Conservation (phyloP, 768 basidiomycete species). For the Lactifluus rugatus region DNA sequence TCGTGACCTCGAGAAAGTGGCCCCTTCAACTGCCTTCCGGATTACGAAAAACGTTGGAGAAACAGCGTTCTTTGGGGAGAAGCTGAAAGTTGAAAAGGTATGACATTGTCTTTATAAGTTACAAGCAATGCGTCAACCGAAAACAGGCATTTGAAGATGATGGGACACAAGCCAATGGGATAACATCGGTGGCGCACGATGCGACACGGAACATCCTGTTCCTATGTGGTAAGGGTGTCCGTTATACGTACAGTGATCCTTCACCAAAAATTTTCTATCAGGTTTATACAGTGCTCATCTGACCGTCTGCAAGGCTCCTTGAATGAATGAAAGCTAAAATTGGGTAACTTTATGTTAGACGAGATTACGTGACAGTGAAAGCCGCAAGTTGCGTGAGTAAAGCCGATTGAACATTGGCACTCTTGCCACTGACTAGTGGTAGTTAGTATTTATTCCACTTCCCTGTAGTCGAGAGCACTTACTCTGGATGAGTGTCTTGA, state of each 20-base stretch:
- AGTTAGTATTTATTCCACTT: too few relatives aligned
- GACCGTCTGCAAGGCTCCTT: constrained; percentile 1
- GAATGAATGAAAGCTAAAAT: neutral
- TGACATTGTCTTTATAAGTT: neutral
- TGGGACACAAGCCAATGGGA: constrained; percentile 44
- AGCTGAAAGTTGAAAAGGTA: constrained; percentile 51
- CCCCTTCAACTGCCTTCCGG: constrained; percentile 43
- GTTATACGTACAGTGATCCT: neutral
- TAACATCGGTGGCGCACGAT: constrained; percentile 51
- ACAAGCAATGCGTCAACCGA: neutral
- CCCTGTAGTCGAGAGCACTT: too few relatives aligned
- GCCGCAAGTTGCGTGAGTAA: too few relatives aligned
- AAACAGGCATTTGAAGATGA: constrained; percentile 58
- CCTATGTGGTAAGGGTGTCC: constrained; percentile 40
- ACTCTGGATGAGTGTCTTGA: too few relatives aligned
- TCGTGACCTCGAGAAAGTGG: constrained; percentile 30
- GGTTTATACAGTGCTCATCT: constrained; percentile 1
- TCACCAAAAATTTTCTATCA: neutral
- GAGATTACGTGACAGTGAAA: too few relatives aligned
- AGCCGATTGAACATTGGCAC: too few relatives aligned
- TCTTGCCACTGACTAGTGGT: too few relatives aligned
- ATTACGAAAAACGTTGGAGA: constrained; percentile 44
- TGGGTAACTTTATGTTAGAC: too few relatives aligned
- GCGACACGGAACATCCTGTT: constrained; percentile 40
- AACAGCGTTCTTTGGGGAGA: constrained; percentile 48